These are phyloP conservation scores for Acanthamoeba sp. DNA, from an alignment of 208 protist species.

Conservation along the genomic window DNA sequence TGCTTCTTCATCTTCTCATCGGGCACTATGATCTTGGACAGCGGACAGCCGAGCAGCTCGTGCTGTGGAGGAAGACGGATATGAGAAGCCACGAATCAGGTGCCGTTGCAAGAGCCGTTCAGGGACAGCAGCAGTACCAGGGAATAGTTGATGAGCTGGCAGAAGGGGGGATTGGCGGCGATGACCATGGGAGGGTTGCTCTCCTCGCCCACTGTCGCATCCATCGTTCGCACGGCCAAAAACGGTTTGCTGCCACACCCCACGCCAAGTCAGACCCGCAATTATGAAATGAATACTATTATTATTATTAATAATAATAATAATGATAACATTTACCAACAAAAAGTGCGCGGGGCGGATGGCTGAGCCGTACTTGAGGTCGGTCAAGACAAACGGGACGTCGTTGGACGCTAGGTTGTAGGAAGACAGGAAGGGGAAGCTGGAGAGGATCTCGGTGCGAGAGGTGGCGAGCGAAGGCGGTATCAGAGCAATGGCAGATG, in stretches of 20 bases:
- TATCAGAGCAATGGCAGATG: not conserved
- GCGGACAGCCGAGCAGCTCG: constrained; percentile 47
- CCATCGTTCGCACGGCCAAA: constrained; percentile 41
- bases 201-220: not conserved
- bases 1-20: constrained; percentile 33
- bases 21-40: constrained; percentile 53
- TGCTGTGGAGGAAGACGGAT: not conserved
- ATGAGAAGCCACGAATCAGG: not conserved
- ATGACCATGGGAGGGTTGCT: constrained; percentile 38
- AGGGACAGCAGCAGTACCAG: not conserved
- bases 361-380: not conserved
- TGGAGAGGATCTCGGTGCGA: constrained; percentile 21
- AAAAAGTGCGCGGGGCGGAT: not conserved
- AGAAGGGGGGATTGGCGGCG: constrained; percentile 1
- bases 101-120: not conserved
- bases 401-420: constrained; percentile 8
- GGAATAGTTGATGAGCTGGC: constrained; percentile 41
- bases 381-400: constrained; percentile 12
- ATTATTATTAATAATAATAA: too few relatives aligned
- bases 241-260: constrained; percentile 22
- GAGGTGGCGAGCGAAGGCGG: not conserved
- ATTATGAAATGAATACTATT: too few relatives aligned
- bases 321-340: too few relatives aligned
- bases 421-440: constrained; percentile 50
- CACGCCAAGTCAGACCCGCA: too few relatives aligned